Evolutionary conservation across 2,329 filamentous ascomycete species (phyloP).

Genomic region (Trichoderma breve): DNA sequence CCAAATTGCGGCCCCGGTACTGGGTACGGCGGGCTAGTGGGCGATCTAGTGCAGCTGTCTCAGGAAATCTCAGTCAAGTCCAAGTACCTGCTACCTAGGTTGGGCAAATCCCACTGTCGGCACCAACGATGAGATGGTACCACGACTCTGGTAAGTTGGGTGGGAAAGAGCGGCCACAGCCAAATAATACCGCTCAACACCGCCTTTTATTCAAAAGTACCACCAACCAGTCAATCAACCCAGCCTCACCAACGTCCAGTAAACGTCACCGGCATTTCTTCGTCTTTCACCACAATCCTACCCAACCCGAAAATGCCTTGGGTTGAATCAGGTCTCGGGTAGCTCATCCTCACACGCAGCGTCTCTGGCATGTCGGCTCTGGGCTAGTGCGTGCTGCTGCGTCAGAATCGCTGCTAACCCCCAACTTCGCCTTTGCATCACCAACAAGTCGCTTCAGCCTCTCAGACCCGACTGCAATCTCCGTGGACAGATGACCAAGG

Average conservation of each 20-base stretch:
- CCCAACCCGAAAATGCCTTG: neutral
- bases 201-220: neutral
- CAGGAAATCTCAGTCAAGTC: neutral
- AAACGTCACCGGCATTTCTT: neutral
- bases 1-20: neutral
- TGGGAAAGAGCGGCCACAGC: neutral
- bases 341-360: neutral
- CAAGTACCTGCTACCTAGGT: neutral
- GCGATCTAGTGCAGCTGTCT: neutral
- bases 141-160: neutral
- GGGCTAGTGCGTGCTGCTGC: neutral
- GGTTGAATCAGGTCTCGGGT: neutral
- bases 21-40: neutral
- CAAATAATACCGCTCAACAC: neutral
- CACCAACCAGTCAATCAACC: neutral
- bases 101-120: neutral
- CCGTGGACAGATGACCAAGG: constrained; percentile 4
- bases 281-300: neutral
- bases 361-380: neutral
- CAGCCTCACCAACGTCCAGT: neutral
- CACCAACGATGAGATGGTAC: neutral
- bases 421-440: neutral
- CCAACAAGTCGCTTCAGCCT: neutral
- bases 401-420: neutral
- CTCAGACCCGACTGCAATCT: constrained; percentile 5